Evolutionary conservation across 768 basidiomycete genomes (phyloP).

Genomic region (Tremella mesenterica): DNA sequence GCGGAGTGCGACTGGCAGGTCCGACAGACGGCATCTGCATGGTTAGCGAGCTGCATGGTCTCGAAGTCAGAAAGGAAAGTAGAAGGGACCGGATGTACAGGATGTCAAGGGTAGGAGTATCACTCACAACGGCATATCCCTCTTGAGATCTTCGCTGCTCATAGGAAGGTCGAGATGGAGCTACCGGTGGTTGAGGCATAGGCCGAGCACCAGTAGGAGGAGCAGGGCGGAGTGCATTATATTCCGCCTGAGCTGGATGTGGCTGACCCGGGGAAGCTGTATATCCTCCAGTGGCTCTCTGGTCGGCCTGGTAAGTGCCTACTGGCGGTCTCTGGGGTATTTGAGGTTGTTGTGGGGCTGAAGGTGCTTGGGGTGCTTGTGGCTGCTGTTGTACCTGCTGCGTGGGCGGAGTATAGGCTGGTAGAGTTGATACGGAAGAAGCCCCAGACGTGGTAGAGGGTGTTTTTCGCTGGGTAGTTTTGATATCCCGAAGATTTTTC

Average conservation of each 20-base stretch:
- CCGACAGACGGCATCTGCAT: conserved; percentile 24
- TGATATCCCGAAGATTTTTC: conserved; percentile 83
- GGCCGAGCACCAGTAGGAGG: conserved; percentile 22
- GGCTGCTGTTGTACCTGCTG: conserved; percentile 14
- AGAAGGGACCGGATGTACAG: no score
- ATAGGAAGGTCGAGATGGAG: conserved; percentile 20
- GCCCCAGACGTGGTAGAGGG: conserved; percentile 31
- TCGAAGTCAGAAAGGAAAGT: no score
- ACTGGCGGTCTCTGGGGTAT: no score
- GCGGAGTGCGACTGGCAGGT: neutral
- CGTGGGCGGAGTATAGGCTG: conserved; percentile 10
- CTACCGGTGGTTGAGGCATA: conserved; percentile 24
- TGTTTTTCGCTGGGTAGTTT: conserved; percentile 48
- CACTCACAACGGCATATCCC: conserved; percentile 14
- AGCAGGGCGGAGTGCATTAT: conserved; percentile 23
- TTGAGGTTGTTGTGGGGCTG: conserved; percentile 47
- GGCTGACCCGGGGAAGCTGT: no score
- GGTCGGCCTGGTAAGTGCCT: no score
- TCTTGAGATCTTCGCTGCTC: conserved; percentile 18
- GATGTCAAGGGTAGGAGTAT: neutral
- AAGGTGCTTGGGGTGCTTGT: conserved; percentile 6
- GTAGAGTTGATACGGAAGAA: conserved; percentile 27
- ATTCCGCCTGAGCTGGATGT: conserved; percentile 2
- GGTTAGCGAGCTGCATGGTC: no score
- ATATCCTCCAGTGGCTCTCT: no score